Evolutionary conservation across 2,329 filamentous ascomycete genomes (phyloP), one percentile per base, ranked within the genome.

Genomic region (Fusarium sp.): DNA sequence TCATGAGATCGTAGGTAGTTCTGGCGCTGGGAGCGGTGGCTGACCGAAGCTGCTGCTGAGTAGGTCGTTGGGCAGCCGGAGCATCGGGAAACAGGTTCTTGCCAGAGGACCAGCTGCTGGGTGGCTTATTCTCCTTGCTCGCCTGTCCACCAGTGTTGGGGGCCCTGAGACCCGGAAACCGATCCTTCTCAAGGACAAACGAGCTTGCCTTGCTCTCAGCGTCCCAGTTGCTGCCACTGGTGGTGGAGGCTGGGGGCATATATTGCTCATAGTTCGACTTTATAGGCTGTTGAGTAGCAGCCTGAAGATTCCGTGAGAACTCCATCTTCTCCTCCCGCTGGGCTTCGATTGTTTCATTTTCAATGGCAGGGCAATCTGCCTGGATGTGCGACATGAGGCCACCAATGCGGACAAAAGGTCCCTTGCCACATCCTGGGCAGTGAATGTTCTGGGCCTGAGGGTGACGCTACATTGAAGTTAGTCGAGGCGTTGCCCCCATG

Each of bases 301-400:
- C 41, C 33, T 71, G 66, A 10, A 77, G 70, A 14, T 66, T 60
- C 3, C 67, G 65, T 1, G 73, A 65, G 42, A 80, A 80, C 13
- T 69, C 63, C 14, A 75, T 68, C 53, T 77, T 78, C 50, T 74
- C 61, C 37, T 77, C 67, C 4, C 79, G 75, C 15, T 71, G 61
- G 8, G 68, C 55, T 9, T 75, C 71, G 11, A 82, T 57, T 2
- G 73, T 60, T 0, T 57, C 52, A 3, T 67, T 67, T 23, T 62
- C 70, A 53, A 85, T 75, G 0, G 33, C 47, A 1, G 53, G 25
- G 57, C 83, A 85, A 2, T 74, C 49, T 21, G 61, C 60, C 67
- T 85, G 81, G 4, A 85, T 73, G 45, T 85, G 83, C 1, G 55
- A 33, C 48, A 84, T 75, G 32, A 83, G 75, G 0, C 46, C 59